Conservation (phyloP, 75 land plant genomes). For the Larix kaempferi region DNA sequence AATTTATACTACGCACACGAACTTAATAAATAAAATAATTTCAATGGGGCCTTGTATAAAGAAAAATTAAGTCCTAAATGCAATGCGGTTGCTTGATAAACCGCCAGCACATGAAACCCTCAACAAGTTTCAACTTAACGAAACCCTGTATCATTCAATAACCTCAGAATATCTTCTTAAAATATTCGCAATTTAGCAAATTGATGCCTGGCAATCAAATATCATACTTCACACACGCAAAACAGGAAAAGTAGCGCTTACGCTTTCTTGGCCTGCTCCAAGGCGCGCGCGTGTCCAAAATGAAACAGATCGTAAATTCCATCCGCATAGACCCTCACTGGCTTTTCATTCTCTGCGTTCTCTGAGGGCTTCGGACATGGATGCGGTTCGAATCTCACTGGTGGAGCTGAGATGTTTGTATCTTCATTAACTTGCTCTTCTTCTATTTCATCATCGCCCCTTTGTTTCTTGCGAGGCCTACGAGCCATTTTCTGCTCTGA, state of each 20-base stretch:
- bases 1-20: no score
- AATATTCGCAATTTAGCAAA: no score
- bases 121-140: no score
- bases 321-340: conserved; percentile 62
- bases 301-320: conserved; percentile 82
- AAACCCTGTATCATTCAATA: no score
- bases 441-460: not conserved
- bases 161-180: no score
- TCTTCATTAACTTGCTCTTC: not conserved
- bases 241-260: not conserved
- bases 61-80: no score
- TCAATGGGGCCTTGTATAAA: no score
- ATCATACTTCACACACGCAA: not conserved
- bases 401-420: not conserved
- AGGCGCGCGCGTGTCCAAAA: conserved; percentile 66
- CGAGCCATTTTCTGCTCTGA: not conserved
- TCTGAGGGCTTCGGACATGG: conserved; percentile 5
- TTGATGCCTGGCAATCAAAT: no score
- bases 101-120: no score
- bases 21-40: no score
- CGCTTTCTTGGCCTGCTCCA: conserved; percentile 45
- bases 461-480: not conserved
- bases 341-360: conserved; percentile 13
- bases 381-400: conserved; percentile 12
- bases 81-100: no score